Evolutionary conservation across 2,329 filamentous ascomycete species (phyloP).

Genomic region (Mycosphaerella arachidis): DNA sequence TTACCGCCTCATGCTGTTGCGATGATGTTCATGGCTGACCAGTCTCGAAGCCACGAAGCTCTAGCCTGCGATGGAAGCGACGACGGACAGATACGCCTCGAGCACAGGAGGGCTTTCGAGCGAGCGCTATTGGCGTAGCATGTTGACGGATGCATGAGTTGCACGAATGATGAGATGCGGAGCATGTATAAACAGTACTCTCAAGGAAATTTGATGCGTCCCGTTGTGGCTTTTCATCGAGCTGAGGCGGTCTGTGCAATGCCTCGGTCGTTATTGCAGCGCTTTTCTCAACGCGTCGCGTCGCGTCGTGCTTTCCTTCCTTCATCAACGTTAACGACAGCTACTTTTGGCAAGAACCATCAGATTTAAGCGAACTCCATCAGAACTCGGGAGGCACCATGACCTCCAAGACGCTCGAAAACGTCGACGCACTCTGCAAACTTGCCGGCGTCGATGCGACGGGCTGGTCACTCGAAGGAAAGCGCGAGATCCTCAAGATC

Average conservation of each 20-base stretch:
- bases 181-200: too few species aligned
- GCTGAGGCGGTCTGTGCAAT: neutral
- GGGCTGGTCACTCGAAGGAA: too few species aligned
- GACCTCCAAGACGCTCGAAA: neutral
- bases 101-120: conserved; percentile 1
- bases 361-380: neutral
- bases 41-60: neutral
- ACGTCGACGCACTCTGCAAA: too few species aligned
- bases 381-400: neutral
- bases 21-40: neutral
- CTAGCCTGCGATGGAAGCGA: neutral
- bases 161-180: neutral
- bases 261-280: neutral
- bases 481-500: too few species aligned
- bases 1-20: neutral
- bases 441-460: too few species aligned
- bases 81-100: conserved; percentile 1
- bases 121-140: neutral
- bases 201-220: neutral
- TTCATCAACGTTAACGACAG: neutral
- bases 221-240: too few species aligned
- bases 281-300: neutral
- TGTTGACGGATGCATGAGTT: neutral
- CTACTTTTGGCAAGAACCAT: neutral
- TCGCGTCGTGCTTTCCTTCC: neutral